Evolutionary conservation across 2,329 filamentous ascomycete genomes (phyloP), one percentile per base, ranked within the genome.

Genomic region (Aspergillus amoenus): DNA sequence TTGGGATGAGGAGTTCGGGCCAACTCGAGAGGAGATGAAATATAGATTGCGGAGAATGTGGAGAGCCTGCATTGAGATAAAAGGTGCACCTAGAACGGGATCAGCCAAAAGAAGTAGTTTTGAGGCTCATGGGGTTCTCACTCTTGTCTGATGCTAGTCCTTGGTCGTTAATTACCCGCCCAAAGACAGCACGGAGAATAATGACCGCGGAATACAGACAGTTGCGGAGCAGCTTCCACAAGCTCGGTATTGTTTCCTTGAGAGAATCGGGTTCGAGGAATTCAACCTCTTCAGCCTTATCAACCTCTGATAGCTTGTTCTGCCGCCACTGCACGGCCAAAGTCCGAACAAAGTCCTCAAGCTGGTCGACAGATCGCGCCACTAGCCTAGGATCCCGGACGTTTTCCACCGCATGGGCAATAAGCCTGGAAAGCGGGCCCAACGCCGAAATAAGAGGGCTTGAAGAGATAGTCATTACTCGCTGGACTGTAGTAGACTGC

Each of bases 21-120:
- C 88, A 55, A 90, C 82, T 40, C 90, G 83, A 13, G 86, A 87
- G 0, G 90, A 91, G 60, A 96, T 85, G 71, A 96, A 96, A 73
- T 87, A 91, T 18, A 95, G 77, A 66, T 90, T 88, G 27, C 91
- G 86, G 11, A 96, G 82, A 12, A 85, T 85, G 59, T 88, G 86
- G 15, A 96, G 80, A 1, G 87, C 84, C 70, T 89, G 89, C 45
- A 85, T 79, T 5, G 90, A 90, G 15, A 94, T 77, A 13, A 79
- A 76, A 0, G 89, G 86, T 1, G 88, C 89, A 57, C 79, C 82
- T 77, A 57, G 12, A 15, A 6, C n/a, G 52, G 41, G 47, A 50
- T 64, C 21, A 64, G 49, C 52, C 42, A 27, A 2, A 45, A 24
- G 27, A n/a, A 15, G 2, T 8, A 15, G 8, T 13, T 7, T 13